These are phyloP conservation scores for Rosa rugosa DNA, from an alignment of 306 rosid species.

Conservation along the genomic window DNA sequence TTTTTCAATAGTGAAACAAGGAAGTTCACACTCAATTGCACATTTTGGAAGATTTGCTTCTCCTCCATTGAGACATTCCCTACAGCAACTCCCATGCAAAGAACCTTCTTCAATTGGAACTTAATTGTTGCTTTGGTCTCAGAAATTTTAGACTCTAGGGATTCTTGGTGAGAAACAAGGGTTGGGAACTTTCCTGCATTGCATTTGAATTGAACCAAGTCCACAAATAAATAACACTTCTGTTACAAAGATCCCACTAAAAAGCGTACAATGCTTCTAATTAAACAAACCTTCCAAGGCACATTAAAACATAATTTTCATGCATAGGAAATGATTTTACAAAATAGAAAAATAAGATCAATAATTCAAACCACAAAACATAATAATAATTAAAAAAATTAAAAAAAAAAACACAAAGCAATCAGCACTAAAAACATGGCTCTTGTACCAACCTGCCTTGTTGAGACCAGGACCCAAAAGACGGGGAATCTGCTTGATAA, in stretches of 20 bases:
- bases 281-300: not conserved
- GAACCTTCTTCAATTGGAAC: slow-evolving; percentile 85
- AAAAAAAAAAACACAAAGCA: not conserved
- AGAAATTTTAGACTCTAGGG: slow-evolving; percentile 72
- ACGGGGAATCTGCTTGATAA: slow-evolving; percentile 88
- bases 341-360: not conserved
- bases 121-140: slow-evolving; percentile 86
- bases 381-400: no score
- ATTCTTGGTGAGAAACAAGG: slow-evolving; percentile 79
- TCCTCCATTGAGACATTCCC: slow-evolving; percentile 88
- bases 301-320: not conserved
- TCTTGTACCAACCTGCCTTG: slow-evolving; percentile 69
- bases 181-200: slow-evolving; percentile 77
- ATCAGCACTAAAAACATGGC: not conserved
- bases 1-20: slow-evolving; percentile 81
- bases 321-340: not conserved
- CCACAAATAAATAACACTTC: not conserved
- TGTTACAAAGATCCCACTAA: not conserved
- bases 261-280: no score
- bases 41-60: slow-evolving; percentile 85
- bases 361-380: not conserved
- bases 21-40: slow-evolving; percentile 78
- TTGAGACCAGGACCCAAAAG: slow-evolving; percentile 92
- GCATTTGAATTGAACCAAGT: not conserved
- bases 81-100: slow-evolving; percentile 90